Base-by-base conservation (phyloP, 176 grass and related monocot species). In the Elymus sibiricus region DNA sequence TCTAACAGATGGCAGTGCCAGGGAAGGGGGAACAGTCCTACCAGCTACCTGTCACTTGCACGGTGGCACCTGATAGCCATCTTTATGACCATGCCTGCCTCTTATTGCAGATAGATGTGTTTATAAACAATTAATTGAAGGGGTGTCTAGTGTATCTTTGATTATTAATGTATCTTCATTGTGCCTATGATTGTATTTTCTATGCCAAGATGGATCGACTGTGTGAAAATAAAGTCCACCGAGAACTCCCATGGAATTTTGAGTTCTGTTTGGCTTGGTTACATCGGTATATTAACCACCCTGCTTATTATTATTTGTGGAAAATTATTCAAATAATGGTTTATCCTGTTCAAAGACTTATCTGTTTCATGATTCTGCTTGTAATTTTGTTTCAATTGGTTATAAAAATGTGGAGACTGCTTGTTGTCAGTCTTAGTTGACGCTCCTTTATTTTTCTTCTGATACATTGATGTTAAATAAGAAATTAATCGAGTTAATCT, bases 401-500 rank as follows among this genome's bases (percentile, higher is more conserved):
- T 35, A n/a, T n/a, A 69, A 1, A 37, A 69, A n/a, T 76, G 37
- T 64, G 19, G 21, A 49, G 40, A 29, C 4, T 84, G 61, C 32
- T 65, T 84, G 38, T 76, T 28, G 70, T 29, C 44, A 76, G 59
- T 76, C 22, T 76, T 76, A 61, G 35, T 85, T 76, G 26, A 7
- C 64, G 29, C n/a, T 55, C 6, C 16, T 81, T 74, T 81, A 80
- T 46, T 64, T 70, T 49, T 55, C 42, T 64, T 64, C n/a, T 21
- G 5, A 72, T 81, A 59, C 15, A 53, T 64, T 15, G 24, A 39
- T 87, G 11, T 64, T 87, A 21, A 87, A 49, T 28, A 75, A 55
- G 32, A 27, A 27, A 81, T 56, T 8, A 71, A 62, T 77, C 60
- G 32, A 61, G 7, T 64, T n/a, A 58, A 64, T 58, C 79, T 94